These are phyloP conservation scores for Umbelopsis isabellina DNA, from an alignment of 192 early-diverging fungal species.

Conservation along the genomic window DNA sequence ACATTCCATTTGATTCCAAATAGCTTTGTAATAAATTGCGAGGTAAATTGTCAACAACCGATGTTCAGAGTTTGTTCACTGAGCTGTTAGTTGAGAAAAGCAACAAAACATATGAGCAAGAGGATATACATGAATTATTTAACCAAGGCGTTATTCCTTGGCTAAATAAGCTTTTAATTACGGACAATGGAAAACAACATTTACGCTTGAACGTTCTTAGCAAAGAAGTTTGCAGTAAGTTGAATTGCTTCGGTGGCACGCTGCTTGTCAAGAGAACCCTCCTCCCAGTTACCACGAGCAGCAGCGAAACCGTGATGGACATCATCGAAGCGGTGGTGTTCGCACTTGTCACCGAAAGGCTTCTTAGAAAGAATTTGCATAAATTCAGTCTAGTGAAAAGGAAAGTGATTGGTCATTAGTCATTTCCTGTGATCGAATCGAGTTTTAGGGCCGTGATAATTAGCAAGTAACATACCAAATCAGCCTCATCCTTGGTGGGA, in stretches of 20 bases:
- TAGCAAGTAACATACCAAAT: constrained; percentile 40
- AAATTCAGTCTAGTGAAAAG: constrained; percentile 32
- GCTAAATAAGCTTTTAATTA: no score
- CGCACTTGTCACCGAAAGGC: constrained; percentile 52
- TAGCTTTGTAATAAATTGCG: no score
- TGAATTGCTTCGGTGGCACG: constrained; percentile 57
- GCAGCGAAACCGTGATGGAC: constrained; percentile 61
- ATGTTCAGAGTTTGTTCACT: no score
- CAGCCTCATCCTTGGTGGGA: constrained; percentile 68
- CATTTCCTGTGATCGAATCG: not conserved
- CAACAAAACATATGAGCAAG: no score
- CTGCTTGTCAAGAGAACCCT: constrained; percentile 42
- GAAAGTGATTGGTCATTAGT: not conserved
- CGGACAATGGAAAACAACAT: not conserved
- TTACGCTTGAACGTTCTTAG: constrained; percentile 30
- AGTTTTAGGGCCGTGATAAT: not conserved
- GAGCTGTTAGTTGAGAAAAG: no score
- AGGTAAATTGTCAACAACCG: no score
- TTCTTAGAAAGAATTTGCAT: constrained; percentile 47
- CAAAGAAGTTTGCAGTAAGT: constrained; percentile 53
- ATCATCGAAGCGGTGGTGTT: constrained; percentile 60
- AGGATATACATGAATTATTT: no score
- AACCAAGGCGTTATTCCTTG: no score
- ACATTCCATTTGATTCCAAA: no score
- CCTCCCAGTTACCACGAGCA: constrained; percentile 59